A percentile compares a stretch with the other conserved stretches of the same genome.
These are phyloP conservation scores for Monosporozyma siamensis DNA, from an alignment of 805 yeast genomes.

Conservation along the genomic window DNA sequence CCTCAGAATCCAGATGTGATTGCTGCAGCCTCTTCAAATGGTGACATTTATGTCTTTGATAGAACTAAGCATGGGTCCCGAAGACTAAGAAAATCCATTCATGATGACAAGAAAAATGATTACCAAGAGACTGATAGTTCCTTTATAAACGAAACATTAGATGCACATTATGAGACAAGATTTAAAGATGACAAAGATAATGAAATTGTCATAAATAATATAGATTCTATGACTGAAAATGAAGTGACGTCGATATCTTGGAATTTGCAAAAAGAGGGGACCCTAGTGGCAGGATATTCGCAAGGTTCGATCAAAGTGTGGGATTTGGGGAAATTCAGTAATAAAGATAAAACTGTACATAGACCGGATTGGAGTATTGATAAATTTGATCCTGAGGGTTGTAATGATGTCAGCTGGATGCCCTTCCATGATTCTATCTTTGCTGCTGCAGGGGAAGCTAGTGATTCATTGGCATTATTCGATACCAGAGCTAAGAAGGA, in stretches of 20 bases:
- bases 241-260: slow-evolving; percentile 71
- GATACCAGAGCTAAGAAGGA: slow-evolving; percentile 39
- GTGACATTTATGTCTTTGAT: slow-evolving; percentile 61
- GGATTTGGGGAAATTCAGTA: slow-evolving; percentile 45
- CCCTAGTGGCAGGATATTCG: slow-evolving; percentile 49
- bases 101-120: neutral
- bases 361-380: slow-evolving; percentile 12
- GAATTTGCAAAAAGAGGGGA: slow-evolving; percentile 58
- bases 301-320: slow-evolving; percentile 57
- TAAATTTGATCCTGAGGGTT: slow-evolving; percentile 36
- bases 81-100: slow-evolving; percentile 15
- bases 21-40: slow-evolving; percentile 59
- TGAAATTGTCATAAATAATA: slow-evolving; percentile 16
- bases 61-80: slow-evolving; percentile 67
- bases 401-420: slow-evolving; percentile 68
- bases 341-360: slow-evolving; percentile 18
- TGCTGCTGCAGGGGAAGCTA: slow-evolving; percentile 60
- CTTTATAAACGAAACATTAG: neutral
- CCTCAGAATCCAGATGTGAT: slow-evolving; percentile 83
- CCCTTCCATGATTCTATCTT: slow-evolving; percentile 52
- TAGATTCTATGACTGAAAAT: slow-evolving; percentile 8
- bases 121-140: neutral
- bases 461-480: slow-evolving; percentile 35
- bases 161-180: slow-evolving; percentile 13
- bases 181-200: slow-evolving; percentile 8